These are phyloP conservation scores for Cyberlindnera mississippiensis DNA, from an alignment of 805 yeast genomes.

Conservation along the genomic window DNA sequence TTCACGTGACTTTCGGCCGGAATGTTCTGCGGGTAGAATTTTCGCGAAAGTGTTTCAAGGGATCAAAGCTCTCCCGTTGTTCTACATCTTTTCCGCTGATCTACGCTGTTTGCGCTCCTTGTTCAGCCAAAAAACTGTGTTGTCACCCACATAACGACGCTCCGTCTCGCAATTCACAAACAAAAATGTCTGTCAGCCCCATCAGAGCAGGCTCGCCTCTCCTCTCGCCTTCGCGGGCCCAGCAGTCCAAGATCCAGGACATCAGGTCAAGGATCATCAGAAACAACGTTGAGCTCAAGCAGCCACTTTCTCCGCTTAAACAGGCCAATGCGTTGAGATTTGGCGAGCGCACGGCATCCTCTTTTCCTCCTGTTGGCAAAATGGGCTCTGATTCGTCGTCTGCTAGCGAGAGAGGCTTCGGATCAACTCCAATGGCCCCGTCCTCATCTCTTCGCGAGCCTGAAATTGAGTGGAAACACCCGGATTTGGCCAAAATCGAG, in stretches of 20 bases:
- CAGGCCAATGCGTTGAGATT: background rate
- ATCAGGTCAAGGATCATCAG: conserved; percentile 14
- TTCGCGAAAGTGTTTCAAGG: background rate
- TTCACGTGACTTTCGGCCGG: too few species aligned
- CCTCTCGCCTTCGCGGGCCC: conserved; percentile 5
- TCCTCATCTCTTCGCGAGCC: background rate
- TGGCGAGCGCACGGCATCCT: too few species aligned
- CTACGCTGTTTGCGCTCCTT: too few species aligned
- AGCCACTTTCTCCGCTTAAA: conserved; percentile 4
- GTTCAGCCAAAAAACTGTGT: too few species aligned
- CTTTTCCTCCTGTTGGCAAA: too few species aligned
- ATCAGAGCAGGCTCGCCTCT: conserved; percentile 4
- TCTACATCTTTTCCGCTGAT: too few species aligned
- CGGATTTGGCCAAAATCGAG: conserved; percentile 10
- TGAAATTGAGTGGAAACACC: conserved; percentile 14
- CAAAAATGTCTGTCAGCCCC: conserved; percentile 1
- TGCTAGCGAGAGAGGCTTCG: too few species aligned
- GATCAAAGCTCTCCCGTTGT: too few species aligned
- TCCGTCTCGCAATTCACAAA: background rate
- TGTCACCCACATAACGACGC: too few species aligned
- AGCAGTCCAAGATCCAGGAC: conserved; percentile 11
- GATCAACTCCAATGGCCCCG: background rate
- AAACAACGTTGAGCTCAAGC: conserved; percentile 8
- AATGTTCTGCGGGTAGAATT: too few species aligned
- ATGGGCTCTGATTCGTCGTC: too few species aligned